These are phyloP conservation scores for Chrysosporium keratinophilum DNA, from an alignment of 2,329 filamentous ascomycete genomes.

Conservation along the genomic window DNA sequence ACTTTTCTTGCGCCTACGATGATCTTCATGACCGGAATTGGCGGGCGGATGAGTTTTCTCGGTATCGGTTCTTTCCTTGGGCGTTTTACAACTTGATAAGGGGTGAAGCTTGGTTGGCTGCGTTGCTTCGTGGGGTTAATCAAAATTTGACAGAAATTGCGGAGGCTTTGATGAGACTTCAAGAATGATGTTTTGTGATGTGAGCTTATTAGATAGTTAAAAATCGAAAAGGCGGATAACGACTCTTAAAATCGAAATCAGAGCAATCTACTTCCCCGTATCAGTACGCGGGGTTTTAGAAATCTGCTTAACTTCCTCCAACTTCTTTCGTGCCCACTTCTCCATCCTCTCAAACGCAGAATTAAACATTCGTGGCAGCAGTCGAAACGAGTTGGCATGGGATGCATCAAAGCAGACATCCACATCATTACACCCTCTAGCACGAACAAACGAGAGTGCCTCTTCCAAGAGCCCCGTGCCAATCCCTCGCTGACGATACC, in stretches of 20 bases:
- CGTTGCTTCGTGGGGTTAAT: neutral
- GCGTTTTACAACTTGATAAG: neutral
- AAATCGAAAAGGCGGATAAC: neutral
- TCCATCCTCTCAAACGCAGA: constrained; percentile 50
- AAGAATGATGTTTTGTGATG: neutral
- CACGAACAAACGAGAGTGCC: constrained; percentile 57
- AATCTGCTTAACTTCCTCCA: constrained; percentile 21
- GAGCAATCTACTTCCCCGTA: too few species aligned
- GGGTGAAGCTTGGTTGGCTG: neutral
- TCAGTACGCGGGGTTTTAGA: neutral
- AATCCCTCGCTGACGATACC: constrained; percentile 61
- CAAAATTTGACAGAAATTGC: neutral
- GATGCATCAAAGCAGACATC: constrained; percentile 54
- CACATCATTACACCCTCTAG: constrained; percentile 56
- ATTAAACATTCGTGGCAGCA: constrained; percentile 56
- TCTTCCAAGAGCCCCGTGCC: constrained; percentile 63
- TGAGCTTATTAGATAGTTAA: neutral
- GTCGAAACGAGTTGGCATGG: constrained; percentile 62
- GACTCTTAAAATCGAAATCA: neutral
- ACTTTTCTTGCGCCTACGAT: neutral
- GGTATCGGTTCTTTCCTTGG: neutral
- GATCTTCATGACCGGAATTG: neutral
- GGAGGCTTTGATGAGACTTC: neutral
- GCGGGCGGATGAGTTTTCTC: neutral
- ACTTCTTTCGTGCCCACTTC: constrained; percentile 39